Base-by-base conservation (phyloP, 2,329 filamentous ascomycete genomes). In the Zymoseptoria brevis region DNA sequence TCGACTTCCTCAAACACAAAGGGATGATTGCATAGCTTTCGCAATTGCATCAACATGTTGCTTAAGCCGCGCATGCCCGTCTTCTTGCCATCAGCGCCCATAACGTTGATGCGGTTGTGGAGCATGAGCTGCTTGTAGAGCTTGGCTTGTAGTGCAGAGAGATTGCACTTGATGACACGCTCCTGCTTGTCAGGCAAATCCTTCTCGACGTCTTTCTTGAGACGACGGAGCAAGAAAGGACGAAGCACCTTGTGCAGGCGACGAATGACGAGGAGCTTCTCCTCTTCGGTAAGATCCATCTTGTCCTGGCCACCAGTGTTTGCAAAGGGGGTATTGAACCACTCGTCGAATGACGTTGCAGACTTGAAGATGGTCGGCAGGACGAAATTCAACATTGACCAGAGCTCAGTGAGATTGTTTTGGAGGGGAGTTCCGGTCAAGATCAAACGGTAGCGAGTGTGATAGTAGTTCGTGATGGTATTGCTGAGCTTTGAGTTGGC, bases 31-130 rank as follows among this genome's bases (percentile, higher is more conserved):
- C 94, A 99, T 55, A 99, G 86, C 78, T 99, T 99, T 72, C 94
- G 88, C 71, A 99, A 79, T 77, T 99, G 94, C 94, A 99, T 99
- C 62, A 99, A 90, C 92, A 99, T 99, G 77, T 99, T 99, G 81
- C 93, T 97, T 63, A 99, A 79, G 74, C 94, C 94, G 72, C 91
- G 90, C 76, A 95, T 88, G 67, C 89, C 89, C 53, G 90, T 91
- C 84, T 96, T 96, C 84, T 96, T 96, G 70, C 92, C 92, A 63
- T 91, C 92, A 70, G 90, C 91, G 72, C 97, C 93, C 74, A 90
- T 91, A 69, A 99, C 92, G 68, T 90, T 87, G 72, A 99, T 87
- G 74, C 89, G 93, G 77, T 97, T 96, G 78, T 96, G 90, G 1
- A 88, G 96, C 61, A 96, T 88, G 80, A 99, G 92, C 73, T 99